A percentile compares a stretch with the other conserved stretches of the same genome.
These are phyloP conservation scores for Leptosphaerulina australis DNA, from an alignment of 2,329 filamentous ascomycete species.

Conservation along the genomic window DNA sequence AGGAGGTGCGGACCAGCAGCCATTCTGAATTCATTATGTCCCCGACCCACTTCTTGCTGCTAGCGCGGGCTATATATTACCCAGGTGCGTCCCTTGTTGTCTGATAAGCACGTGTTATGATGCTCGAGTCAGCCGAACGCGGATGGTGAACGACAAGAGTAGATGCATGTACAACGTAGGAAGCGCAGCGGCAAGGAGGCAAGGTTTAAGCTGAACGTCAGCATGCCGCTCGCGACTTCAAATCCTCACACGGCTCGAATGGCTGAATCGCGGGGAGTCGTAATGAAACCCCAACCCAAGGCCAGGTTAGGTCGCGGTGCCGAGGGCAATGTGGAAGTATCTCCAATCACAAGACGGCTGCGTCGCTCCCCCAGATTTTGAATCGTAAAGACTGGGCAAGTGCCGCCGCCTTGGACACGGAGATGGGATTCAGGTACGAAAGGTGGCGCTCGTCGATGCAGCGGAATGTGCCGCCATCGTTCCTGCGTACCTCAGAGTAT, in stretches of 20 bases:
- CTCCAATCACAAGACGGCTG: conserved; percentile 37
- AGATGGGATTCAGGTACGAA: conserved; percentile 25
- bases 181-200: conserved; percentile 3
- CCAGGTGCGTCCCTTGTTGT: conserved; percentile 34
- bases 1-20: conserved; percentile 41
- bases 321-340: conserved; percentile 26
- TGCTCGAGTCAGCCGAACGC: conserved; percentile 27
- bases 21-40: conserved; percentile 44
- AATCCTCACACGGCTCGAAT: conserved; percentile 12
- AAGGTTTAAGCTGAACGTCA: conserved; percentile 1
- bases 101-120: conserved; percentile 42
- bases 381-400: conserved; percentile 24
- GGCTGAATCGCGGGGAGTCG: conserved; percentile 20
- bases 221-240: conserved; percentile 18
- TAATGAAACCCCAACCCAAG: background rate
- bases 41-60: conserved; percentile 41
- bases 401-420: conserved; percentile 19
- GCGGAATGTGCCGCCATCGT: conserved; percentile 8
- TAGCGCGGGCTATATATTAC: conserved; percentile 46
- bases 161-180: background rate
- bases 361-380: conserved; percentile 29
- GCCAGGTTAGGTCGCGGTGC: conserved; percentile 8
- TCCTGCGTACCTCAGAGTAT: conserved; percentile 1
- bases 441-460: conserved; percentile 33
- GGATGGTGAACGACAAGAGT: conserved; percentile 9